Percentiles rank a stretch among this genome's conserved stretches.
Conservation (phyloP, 257 asterid genomes). For the Orobanche coerulescens region DNA sequence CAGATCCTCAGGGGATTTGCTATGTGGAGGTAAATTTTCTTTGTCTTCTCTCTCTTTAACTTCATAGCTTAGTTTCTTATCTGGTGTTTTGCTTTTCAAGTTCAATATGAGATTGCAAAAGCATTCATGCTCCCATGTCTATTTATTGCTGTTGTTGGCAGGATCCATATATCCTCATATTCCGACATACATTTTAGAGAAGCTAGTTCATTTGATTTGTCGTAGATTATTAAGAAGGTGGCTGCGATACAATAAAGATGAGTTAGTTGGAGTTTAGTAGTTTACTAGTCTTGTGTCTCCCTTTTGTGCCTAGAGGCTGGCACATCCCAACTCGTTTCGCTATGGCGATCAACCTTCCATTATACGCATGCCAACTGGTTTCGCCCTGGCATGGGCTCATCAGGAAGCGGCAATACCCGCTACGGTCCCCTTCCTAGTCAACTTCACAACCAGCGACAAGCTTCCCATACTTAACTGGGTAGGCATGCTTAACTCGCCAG, state of each 20-base stretch:
- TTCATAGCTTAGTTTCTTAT: slow-evolving; percentile 11
- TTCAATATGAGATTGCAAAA: slow-evolving; percentile 8
- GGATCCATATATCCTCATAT: not conserved
- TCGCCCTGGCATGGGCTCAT: no score
- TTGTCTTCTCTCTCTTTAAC: slow-evolving; percentile 10
- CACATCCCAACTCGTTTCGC: no score
- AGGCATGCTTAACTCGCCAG: no score
- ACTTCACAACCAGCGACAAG: no score
- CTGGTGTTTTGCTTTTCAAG: slow-evolving; percentile 1
- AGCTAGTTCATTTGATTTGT: no score
- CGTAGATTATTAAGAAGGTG: no score
- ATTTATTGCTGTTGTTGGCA: not conserved
- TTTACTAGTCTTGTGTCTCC: not conserved
- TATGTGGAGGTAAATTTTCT: slow-evolving; percentile 69
- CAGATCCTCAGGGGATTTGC: slow-evolving; percentile 90
- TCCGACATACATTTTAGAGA: slow-evolving; percentile 9
- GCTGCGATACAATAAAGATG: not conserved
- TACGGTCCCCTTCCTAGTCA: no score
- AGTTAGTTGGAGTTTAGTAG: not conserved
- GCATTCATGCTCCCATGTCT: not conserved
- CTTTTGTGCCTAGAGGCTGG: no score
- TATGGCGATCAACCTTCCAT: no score
- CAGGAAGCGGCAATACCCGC: no score
- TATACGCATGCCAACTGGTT: no score
- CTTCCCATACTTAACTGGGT: no score